These are phyloP conservation scores for Botrytis aclada DNA, from an alignment of 2,329 filamentous ascomycete genomes.

Conservation along the genomic window DNA sequence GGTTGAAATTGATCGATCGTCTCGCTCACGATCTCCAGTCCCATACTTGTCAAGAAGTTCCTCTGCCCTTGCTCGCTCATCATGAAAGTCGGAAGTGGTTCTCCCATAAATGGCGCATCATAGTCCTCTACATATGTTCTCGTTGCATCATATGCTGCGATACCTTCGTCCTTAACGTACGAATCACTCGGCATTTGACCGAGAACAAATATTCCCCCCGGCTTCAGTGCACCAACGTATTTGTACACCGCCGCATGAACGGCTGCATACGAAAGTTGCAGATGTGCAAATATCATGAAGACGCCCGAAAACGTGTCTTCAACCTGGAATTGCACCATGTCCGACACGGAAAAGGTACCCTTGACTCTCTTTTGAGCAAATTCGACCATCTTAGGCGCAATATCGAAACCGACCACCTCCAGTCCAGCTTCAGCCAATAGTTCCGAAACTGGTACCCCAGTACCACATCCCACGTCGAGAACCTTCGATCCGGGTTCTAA, in stretches of 20 bases:
- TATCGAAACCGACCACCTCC: slow-evolving; percentile 28
- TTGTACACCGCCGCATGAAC: slow-evolving; percentile 32
- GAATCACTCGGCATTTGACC: slow-evolving; percentile 34
- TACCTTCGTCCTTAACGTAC: slow-evolving; percentile 31
- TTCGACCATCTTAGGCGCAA: slow-evolving; percentile 38
- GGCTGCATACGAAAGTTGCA: slow-evolving; percentile 32
- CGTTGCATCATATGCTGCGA: slow-evolving; percentile 35
- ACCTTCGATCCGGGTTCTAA: slow-evolving; percentile 1
- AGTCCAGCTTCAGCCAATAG: slow-evolving; percentile 31
- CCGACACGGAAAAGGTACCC: slow-evolving; percentile 21
- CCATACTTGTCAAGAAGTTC: slow-evolving; percentile 29
- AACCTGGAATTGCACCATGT: slow-evolving; percentile 28
- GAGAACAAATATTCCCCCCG: slow-evolving; percentile 32
- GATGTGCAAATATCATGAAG: slow-evolving; percentile 37
- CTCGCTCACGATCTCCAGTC: slow-evolving; percentile 30
- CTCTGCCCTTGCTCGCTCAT: slow-evolving; percentile 29
- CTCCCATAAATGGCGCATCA: slow-evolving; percentile 30
- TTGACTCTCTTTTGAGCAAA: slow-evolving; percentile 22
- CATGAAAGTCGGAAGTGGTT: slow-evolving; percentile 28
- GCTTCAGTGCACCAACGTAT: slow-evolving; percentile 29
- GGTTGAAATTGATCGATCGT: slow-evolving; percentile 29
- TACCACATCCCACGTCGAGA: slow-evolving; percentile 40
- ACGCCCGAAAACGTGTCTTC: slow-evolving; percentile 31
- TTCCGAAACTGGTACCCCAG: slow-evolving; percentile 35
- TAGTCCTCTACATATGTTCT: slow-evolving; percentile 31